Conservation (phyloP, 495 filamentous ascomycete species). For the Tuber umbilicatum region DNA sequence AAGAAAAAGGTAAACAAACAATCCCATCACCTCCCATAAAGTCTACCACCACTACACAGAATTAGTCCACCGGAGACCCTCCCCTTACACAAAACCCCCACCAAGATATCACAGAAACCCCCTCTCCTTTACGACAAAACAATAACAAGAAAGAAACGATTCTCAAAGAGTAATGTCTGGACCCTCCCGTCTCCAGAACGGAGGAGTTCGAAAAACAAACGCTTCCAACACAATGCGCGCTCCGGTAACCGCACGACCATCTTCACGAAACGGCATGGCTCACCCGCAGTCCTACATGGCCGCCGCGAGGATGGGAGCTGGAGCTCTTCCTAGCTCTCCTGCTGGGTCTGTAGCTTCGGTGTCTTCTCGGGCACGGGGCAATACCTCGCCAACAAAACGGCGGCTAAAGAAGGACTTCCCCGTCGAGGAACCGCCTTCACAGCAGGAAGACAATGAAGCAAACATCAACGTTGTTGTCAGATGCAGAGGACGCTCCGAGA, state of each 20-base stretch:
- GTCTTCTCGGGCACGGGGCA: constrained; percentile 41
- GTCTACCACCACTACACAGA: neutral
- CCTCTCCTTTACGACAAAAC: neutral
- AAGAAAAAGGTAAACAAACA: constrained; percentile 4
- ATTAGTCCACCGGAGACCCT: neutral
- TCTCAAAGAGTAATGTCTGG: constrained; percentile 28
- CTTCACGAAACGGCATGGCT: constrained; percentile 24
- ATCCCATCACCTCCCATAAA: neutral
- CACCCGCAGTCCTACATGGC: constrained; percentile 29
- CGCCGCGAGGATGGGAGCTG: constrained; percentile 25
- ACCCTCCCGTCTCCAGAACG: constrained; percentile 30
- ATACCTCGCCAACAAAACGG: constrained; percentile 31
- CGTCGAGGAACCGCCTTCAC: constrained; percentile 20
- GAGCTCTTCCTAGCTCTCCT: constrained; percentile 19
- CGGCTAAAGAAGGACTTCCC: constrained; percentile 20
- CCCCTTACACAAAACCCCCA: neutral
- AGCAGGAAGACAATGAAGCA: constrained; percentile 67
- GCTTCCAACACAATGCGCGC: constrained; percentile 22
- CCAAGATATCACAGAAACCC: neutral
- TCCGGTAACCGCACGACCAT: constrained; percentile 17
- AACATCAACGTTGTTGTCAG: constrained; percentile 97
- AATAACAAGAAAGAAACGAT: neutral
- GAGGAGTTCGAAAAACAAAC: constrained; percentile 28
- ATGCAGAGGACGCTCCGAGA: constrained; percentile 84
- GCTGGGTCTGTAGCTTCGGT: constrained; percentile 45